A percentile compares a stretch with the other conserved stretches of the same genome.
Conservation (phyloP, 1,284 basidiomycete species). For the Bjerkandera adusta region DNA sequence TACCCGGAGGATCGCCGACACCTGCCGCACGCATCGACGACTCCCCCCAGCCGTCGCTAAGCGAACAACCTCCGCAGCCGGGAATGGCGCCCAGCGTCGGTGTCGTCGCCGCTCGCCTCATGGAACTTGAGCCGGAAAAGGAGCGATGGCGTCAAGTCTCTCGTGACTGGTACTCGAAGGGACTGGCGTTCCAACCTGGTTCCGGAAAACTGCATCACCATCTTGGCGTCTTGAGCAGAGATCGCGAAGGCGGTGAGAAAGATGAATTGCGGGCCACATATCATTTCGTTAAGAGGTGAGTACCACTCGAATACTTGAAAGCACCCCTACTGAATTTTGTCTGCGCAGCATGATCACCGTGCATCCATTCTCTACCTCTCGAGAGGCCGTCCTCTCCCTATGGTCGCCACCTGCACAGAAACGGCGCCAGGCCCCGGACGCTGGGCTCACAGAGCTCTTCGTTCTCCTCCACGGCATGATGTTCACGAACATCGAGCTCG, state of each 20-base stretch:
- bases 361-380: conserved; percentile 83
- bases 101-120: conserved; percentile 77
- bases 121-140: conserved; percentile 89
- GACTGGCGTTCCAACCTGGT: conserved; percentile 86
- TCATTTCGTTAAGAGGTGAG: conserved; percentile 93
- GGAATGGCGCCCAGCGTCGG: conserved; percentile 70
- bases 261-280: conserved; percentile 89
- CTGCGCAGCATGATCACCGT: conserved; percentile 76
- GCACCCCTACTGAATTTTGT: conserved; percentile 14
- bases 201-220: conserved; percentile 94
- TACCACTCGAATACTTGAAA: neutral
- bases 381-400: conserved; percentile 83
- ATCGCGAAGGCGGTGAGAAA: conserved; percentile 74
- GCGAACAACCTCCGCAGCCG: conserved; percentile 16
- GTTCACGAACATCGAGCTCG: conserved; percentile 91
- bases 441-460: conserved; percentile 80
- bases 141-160: conserved; percentile 92
- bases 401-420: conserved; percentile 80
- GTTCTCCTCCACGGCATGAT: conserved; percentile 93
- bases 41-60: conserved; percentile 40
- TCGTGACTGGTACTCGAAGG: conserved; percentile 90
- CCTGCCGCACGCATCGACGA: conserved; percentile 53
- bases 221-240: conserved; percentile 84
- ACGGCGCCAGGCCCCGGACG: conserved; percentile 73
- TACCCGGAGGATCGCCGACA: conserved; percentile 28